Percentiles rank a stretch among this genome's conserved stretches.
Conservation (phyloP, 805 yeast species). For the Starmera amethionina region DNA sequence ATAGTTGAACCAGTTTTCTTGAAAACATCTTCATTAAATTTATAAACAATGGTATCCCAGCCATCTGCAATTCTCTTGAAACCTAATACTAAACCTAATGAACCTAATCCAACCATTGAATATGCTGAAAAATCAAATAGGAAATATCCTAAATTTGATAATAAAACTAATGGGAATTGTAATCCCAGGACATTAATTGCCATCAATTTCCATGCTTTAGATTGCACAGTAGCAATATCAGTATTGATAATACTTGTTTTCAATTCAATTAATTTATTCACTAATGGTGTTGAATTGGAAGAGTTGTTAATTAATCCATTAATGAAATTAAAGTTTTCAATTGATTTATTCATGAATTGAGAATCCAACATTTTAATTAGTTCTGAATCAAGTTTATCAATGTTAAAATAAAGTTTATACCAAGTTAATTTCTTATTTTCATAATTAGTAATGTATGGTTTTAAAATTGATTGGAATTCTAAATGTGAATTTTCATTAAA, state of each 20-base stretch:
- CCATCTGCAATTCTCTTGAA: slow-evolving; percentile 20
- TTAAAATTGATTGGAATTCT: slow-evolving; percentile 20
- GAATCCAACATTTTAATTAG: slow-evolving; percentile 18
- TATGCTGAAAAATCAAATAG: slow-evolving; percentile 19
- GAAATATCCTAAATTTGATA: slow-evolving; percentile 18
- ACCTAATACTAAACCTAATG: slow-evolving; percentile 21
- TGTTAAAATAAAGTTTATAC: slow-evolving; percentile 22
- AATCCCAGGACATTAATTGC: slow-evolving; percentile 19
- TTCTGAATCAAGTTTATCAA: slow-evolving; percentile 20
- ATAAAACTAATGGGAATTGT: slow-evolving; percentile 21
- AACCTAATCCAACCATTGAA: slow-evolving; percentile 23
- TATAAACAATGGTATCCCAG: slow-evolving; percentile 17
- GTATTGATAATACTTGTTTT: slow-evolving; percentile 12
- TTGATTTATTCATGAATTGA: slow-evolving; percentile 16
- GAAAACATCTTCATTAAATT: slow-evolving; percentile 15
- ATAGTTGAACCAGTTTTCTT: slow-evolving; percentile 15
- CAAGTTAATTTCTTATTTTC: slow-evolving; percentile 19
- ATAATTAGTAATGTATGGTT: slow-evolving; percentile 17
- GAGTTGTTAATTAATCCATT: slow-evolving; percentile 22
- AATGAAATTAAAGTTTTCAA: slow-evolving; percentile 19
- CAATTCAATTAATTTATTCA: slow-evolving; percentile 10
- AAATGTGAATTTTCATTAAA: slow-evolving; percentile 22
- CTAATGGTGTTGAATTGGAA: slow-evolving; percentile 3
- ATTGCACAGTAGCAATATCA: slow-evolving; percentile 15
- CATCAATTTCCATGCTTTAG: slow-evolving; percentile 15